These are phyloP conservation scores for Tuctoria greenei DNA, from an alignment of 176 grass and related monocot genomes.

Conservation along the genomic window DNA sequence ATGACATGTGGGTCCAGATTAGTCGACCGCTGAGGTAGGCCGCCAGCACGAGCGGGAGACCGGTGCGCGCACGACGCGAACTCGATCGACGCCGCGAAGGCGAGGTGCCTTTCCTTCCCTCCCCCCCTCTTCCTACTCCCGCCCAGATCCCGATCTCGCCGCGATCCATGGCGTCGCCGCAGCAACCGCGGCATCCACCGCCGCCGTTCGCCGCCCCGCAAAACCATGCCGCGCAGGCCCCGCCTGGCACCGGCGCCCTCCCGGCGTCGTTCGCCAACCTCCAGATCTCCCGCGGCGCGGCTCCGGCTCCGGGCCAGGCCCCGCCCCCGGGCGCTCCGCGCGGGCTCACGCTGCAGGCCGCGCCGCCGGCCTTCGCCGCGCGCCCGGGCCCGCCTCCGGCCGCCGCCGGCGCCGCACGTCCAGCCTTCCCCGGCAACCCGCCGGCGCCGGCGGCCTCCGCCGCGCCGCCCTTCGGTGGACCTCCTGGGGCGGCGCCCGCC, in stretches of 20 bases:
- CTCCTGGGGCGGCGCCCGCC: background rate
- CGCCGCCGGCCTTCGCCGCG: background rate
- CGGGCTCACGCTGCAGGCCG: constrained; percentile 34
- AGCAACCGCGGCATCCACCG: no score
- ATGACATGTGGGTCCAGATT: background rate
- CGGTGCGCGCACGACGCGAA: background rate
- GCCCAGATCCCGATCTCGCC: constrained; percentile 40
- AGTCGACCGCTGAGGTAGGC: background rate
- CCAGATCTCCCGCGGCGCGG: constrained; percentile 50
- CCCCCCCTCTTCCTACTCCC: background rate
- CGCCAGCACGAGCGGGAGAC: background rate
- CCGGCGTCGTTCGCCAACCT: constrained; percentile 52
- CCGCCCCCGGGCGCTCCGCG: constrained; percentile 10
- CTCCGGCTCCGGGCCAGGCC: background rate
- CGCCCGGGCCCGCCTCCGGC: no score
- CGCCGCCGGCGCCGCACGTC: background rate
- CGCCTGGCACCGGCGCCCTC: constrained; percentile 17
- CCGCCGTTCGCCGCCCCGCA: constrained; percentile 29
- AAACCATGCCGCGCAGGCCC: constrained; percentile 9
- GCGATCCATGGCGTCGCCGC: constrained; percentile 26
- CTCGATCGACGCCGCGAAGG: background rate
- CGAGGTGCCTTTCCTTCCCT: background rate
- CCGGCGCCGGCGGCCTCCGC: constrained; percentile 2
- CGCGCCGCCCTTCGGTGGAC: constrained; percentile 13
- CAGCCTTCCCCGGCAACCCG: background rate